Evolutionary conservation across 164 flowering plant genomes (phyloP).

Genomic region (Piper longum): DNA sequence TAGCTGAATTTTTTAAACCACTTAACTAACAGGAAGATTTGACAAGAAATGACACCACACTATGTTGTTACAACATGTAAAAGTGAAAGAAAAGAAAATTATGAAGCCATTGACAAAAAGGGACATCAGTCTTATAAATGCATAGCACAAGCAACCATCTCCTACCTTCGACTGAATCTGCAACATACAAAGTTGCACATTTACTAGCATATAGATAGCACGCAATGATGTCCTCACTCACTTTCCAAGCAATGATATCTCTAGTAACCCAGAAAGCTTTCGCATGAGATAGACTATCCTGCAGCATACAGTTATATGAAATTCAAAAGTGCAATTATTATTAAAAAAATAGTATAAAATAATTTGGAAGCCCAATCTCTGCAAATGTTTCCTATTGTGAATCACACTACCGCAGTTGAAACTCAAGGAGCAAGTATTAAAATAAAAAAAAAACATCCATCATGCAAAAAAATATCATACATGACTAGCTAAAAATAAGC

Average conservation of each 20-base stretch:
- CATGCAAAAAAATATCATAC: too few species aligned
- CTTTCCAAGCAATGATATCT: constrained; percentile 68
- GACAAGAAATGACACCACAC: neutral
- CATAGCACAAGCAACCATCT: neutral
- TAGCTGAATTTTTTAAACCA: too few species aligned
- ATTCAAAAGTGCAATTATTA: neutral
- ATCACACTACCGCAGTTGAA: too few species aligned
- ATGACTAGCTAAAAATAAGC: too few species aligned
- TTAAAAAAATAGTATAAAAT: neutral
- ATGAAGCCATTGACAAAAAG: neutral
- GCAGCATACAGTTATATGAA: constrained; percentile 15
- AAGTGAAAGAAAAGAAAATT: neutral
- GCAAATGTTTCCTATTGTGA: neutral
- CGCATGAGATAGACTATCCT: constrained; percentile 39
- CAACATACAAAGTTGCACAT: constrained; percentile 31
- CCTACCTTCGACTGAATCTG: constrained; percentile 45
- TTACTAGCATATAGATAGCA: constrained; percentile 64
- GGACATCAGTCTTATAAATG: neutral
- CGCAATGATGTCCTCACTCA: constrained; percentile 34
- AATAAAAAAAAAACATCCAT: too few species aligned
- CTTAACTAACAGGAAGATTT: neutral
- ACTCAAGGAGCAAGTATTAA: too few species aligned
- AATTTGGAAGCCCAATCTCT: neutral
- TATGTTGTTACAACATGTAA: neutral
- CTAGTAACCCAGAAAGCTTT: constrained; percentile 74